A percentile compares a stretch with the other conserved stretches of the same genome.
Conservation (phyloP, 2,329 filamentous ascomycete species). For the Nigrograna mackinnonii region DNA sequence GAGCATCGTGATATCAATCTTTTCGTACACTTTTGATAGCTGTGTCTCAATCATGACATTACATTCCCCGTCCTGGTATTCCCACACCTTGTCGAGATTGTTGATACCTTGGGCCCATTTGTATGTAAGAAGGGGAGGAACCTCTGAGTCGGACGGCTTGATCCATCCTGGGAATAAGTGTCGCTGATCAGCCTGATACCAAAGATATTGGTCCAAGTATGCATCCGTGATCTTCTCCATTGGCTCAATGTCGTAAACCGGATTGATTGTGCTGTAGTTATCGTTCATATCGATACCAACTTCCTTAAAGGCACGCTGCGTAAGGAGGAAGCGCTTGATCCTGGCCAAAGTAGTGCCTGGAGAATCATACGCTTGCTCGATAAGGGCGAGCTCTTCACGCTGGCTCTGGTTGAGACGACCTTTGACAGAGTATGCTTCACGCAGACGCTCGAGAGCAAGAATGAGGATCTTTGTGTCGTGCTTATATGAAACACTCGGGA, state of each 20-base stretch:
- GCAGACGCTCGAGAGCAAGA: slow-evolving; percentile 85
- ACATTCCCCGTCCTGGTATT: slow-evolving; percentile 89
- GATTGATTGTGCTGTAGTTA: slow-evolving; percentile 99
- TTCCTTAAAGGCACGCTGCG: slow-evolving; percentile 97
- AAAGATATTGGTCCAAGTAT: slow-evolving; percentile 96
- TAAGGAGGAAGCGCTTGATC: slow-evolving; percentile 96
- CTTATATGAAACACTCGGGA: slow-evolving; percentile 98
- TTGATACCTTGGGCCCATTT: slow-evolving; percentile 99
- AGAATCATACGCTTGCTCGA: slow-evolving; percentile 97
- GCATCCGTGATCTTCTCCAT: slow-evolving; percentile 99
- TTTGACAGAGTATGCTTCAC: slow-evolving; percentile 97
- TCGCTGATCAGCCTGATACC: slow-evolving; percentile 98
- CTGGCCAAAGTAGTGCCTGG: slow-evolving; percentile 93
- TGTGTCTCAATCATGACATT: slow-evolving; percentile 99
- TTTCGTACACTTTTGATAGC: slow-evolving; percentile 98
- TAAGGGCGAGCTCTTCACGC: slow-evolving; percentile 92
- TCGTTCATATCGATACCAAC: slow-evolving; percentile 99
- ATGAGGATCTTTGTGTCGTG: slow-evolving; percentile 99
- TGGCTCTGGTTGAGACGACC: slow-evolving; percentile 96
- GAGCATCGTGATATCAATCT: slow-evolving; percentile 94
- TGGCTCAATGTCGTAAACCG: slow-evolving; percentile 97
- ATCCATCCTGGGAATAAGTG: slow-evolving; percentile 99
- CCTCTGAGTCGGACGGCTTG: slow-evolving; percentile 97
- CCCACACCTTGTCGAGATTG: slow-evolving; percentile 95
- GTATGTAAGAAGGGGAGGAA: slow-evolving; percentile 90